phyloP scores from a whole-genome alignment of 2,329 filamentous ascomycete species.

The Epichloe amarillans region DNA sequence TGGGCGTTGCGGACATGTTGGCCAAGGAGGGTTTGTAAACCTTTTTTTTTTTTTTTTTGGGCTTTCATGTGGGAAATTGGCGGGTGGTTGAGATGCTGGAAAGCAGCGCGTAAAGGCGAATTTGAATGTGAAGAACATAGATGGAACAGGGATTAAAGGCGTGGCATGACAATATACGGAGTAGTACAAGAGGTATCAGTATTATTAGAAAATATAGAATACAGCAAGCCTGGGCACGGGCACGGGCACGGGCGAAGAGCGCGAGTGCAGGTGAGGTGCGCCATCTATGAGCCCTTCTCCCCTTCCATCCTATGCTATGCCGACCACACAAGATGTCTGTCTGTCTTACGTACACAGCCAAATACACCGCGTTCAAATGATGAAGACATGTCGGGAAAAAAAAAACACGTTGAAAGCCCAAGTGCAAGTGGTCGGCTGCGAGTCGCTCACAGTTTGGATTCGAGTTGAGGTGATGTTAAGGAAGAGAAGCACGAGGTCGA shows the following conservation, averaged over 20 bases:
- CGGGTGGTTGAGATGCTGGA: no score
- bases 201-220: conserved; percentile 12
- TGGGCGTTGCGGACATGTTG: conserved; percentile 56
- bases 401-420: not conserved
- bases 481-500: not conserved
- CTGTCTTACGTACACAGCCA: not conserved
- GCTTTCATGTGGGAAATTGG: no score
- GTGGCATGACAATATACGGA: not conserved
- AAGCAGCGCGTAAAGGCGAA: no score
- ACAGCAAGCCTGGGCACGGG: conserved; percentile 11
- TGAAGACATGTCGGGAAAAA: not conserved
- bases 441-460: not conserved
- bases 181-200: conserved; percentile 10
- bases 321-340: conserved; percentile 1
- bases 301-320: not conserved
- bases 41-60: not conserved
- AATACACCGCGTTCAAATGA: conserved; percentile 1
- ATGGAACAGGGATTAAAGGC: no score
- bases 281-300: not conserved
- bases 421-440: conserved; percentile 1
- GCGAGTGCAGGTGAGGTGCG: conserved; percentile 8
- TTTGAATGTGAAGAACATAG: not conserved
- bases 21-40: conserved; percentile 45
- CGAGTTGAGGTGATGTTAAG: not conserved
- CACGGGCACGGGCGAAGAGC: conserved; percentile 7